A percentile compares a stretch with the other conserved stretches of the same genome.
Evolutionary conservation across 2,329 filamentous ascomycete species (phyloP).

Genomic region (Geoglossum cookeanum): DNA sequence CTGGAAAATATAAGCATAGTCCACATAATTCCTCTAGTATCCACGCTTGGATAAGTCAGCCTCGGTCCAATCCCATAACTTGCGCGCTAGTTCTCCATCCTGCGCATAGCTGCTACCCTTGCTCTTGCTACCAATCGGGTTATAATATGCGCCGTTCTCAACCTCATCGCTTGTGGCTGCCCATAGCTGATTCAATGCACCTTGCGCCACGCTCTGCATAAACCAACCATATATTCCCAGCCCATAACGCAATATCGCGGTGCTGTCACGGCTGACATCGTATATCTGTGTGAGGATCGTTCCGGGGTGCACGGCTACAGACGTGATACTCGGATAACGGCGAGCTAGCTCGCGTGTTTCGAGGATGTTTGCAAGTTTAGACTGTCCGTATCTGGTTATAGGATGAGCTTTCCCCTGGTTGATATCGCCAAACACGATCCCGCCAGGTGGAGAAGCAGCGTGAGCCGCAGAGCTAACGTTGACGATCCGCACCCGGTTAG

Average conservation of each 20-base stretch:
- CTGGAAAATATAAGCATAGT: not conserved
- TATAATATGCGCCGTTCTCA: conserved; percentile 1
- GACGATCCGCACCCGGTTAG: conserved; percentile 11
- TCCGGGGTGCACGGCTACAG: conserved; percentile 4
- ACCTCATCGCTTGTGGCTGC: not conserved
- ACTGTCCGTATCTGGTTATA: conserved; percentile 8
- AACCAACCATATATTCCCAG: not conserved
- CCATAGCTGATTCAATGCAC: conserved; percentile 4
- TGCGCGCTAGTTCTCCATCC: not conserved
- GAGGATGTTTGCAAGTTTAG: conserved; percentile 11
- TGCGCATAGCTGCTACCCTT: not conserved
- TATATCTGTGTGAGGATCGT: not conserved
- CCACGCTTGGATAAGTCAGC: conserved; percentile 2
- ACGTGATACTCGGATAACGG: conserved; percentile 3
- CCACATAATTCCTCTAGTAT: not conserved
- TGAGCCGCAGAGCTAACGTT: conserved; percentile 12
- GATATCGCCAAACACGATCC: conserved; percentile 10
- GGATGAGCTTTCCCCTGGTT: conserved; percentile 5
- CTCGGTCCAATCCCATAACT: conserved; percentile 4
- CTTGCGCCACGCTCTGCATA: not conserved
- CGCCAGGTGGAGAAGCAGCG: conserved; percentile 7
- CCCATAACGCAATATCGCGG: not conserved
- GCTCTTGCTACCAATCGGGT: conserved; percentile 1
- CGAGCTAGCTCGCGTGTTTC: conserved; percentile 7
- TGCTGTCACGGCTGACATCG: not conserved